A percentile compares a stretch with the other conserved stretches of the same genome.
Evolutionary conservation across 2,329 filamentous ascomycete genomes (phyloP).

Genomic region (Biscogniauxia marginata): DNA sequence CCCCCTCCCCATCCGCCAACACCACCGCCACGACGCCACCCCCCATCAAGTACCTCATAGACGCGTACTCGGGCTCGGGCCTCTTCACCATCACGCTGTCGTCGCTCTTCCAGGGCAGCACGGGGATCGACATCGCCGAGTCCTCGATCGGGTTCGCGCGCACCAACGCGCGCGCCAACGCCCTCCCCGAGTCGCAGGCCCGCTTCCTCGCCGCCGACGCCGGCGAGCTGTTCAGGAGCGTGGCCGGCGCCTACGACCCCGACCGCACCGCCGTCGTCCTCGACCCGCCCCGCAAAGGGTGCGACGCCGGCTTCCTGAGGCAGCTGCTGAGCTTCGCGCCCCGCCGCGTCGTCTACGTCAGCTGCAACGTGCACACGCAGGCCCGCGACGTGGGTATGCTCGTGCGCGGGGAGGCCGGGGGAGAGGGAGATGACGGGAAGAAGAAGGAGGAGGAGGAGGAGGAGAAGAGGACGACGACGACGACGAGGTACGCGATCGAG

Average conservation of each 20-base stretch:
- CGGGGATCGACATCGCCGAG: conserved; percentile 86
- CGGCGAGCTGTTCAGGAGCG: conserved; percentile 72
- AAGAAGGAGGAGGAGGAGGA: conserved; percentile 34
- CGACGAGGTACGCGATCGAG: conserved; percentile 75
- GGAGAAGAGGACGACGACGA: conserved; percentile 32
- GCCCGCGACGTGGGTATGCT: conserved; percentile 87
- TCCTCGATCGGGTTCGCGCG: conserved; percentile 77
- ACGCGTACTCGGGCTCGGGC: conserved; percentile 95
- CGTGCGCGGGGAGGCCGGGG: conserved; percentile 63
- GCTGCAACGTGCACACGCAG: conserved; percentile 97
- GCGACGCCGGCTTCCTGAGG: conserved; percentile 77
- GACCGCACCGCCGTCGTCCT: conserved; percentile 91
- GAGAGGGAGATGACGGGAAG: conserved; percentile 33
- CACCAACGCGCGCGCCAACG: conserved; percentile 76
- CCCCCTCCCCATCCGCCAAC: conserved; percentile 32
- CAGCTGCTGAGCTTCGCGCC: conserved; percentile 81
- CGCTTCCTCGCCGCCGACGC: conserved; percentile 90
- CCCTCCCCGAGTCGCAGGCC: conserved; percentile 64
- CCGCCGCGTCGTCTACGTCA: conserved; percentile 84
- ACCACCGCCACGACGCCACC: too few relatives aligned
- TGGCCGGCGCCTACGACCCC: conserved; percentile 68
- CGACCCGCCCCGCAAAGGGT: conserved; percentile 95
- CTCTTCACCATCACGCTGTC: conserved; percentile 96
- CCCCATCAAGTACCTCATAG: conserved; percentile 81
- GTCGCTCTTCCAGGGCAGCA: conserved; percentile 75